Base-by-base conservation (phyloP, 352 stramenopile genomes). In the Peronospora belbahrii region DNA sequence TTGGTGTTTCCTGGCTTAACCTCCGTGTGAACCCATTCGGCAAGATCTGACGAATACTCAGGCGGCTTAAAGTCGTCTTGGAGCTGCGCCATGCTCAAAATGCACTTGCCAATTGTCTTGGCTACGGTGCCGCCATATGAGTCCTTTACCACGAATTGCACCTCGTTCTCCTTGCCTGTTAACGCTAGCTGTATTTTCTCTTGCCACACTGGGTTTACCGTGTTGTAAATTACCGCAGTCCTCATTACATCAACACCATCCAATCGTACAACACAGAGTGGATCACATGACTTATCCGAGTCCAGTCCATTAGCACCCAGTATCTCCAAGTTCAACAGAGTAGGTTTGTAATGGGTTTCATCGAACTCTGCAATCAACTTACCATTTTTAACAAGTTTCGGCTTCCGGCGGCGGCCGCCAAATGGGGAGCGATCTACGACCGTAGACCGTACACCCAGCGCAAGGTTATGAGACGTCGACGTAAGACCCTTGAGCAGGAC, bases 161-260 rank as follows among this genome's bases (percentile, higher is more conserved):
- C 51, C 24, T 82, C 73, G 9, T 72, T 55, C 42, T 85, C 78
- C 0, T 59, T 56, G 4, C 74, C 71, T 1, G 68, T 74, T 19
- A 85, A 33, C 7, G 56, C 74, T 2, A 86, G 14, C 34, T 89
- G 65, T 1, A 56, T 73, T 48, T 85, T 87, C 51, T 88, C 79
- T 27, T 87, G 59, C 82, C 82, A 94, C 20, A 83, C 54, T 0
- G 82, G 82, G 43, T 94, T 94, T 6, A 85, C 55, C 3, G 82
- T 91, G 50, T 88, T 88, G 65, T 91, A 94, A 19, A 94, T 56
- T n/a, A 88, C 67, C 5, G 70, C 59, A 5, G 82, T 94, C 33
- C 69, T 70, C 44, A 94, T 64, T 6, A 94, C 53, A 33, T 76
- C 64, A 11, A 73, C 68, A 24, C 81, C 60, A 36, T 94, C 75